Evolutionary conservation across 495 filamentous ascomycete genomes (phyloP).

Genomic region (Durotheca rogersii): DNA sequence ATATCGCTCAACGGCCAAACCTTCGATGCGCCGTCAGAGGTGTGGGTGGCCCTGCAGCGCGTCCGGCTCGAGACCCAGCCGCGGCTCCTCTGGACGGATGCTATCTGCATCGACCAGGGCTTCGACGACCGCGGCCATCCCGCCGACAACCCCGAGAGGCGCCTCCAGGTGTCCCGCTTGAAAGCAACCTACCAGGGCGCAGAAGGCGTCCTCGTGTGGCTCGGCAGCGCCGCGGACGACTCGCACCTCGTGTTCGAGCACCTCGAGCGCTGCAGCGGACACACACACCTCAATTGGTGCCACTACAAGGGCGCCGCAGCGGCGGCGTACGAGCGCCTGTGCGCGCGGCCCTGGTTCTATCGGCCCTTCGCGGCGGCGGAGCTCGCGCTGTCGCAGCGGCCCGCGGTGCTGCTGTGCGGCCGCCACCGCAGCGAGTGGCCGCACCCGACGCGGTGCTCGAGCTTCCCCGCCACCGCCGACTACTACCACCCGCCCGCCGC

Average conservation of each 20-base stretch:
- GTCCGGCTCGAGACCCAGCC: slow-evolving; percentile 2
- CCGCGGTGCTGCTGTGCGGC: slow-evolving; percentile 11
- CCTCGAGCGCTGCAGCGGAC: slow-evolving; percentile 11
- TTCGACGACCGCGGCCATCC: neutral
- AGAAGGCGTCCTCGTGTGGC: slow-evolving; percentile 12
- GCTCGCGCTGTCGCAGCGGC: neutral
- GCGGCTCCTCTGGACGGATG: slow-evolving; percentile 14
- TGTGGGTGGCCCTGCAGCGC: slow-evolving; percentile 5
- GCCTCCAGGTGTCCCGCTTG: neutral
- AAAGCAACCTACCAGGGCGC: neutral
- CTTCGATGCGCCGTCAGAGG: slow-evolving; percentile 8
- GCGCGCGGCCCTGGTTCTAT: slow-evolving; percentile 9
- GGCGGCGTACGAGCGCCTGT: slow-evolving; percentile 6
- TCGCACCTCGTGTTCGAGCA: slow-evolving; percentile 19
- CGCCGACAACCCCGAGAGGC: neutral
- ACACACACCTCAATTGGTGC: slow-evolving; percentile 16
- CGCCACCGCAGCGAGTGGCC: slow-evolving; percentile 5
- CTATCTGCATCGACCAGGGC: slow-evolving; percentile 16
- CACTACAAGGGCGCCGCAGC: slow-evolving; percentile 8
- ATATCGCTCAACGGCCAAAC: slow-evolving; percentile 15
- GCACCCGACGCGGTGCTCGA: slow-evolving; percentile 6
- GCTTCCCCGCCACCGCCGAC: neutral
- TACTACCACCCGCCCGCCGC: slow-evolving; percentile 17
- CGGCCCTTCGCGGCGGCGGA: slow-evolving; percentile 3
- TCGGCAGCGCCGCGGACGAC: slow-evolving; percentile 8